These are phyloP conservation scores for Moricandia arvensis DNA, from an alignment of 345 rosid species.

Conservation along the genomic window DNA sequence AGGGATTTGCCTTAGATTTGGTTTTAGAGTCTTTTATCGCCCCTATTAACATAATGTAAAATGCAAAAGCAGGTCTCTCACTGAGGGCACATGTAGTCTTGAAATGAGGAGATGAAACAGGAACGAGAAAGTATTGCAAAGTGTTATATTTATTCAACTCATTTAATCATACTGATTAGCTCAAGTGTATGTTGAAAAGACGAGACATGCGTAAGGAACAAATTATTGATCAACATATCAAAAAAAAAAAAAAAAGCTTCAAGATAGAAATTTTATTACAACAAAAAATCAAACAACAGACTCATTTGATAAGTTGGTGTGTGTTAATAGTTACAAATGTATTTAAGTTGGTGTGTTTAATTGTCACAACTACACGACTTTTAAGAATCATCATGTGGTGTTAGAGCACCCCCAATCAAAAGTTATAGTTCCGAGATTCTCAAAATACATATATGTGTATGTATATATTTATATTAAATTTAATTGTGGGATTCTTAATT, in stretches of 20 bases:
- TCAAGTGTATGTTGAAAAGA: background rate
- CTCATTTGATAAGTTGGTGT: background rate
- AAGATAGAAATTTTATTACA: background rate
- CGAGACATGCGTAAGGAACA: no score
- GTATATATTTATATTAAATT: no score
- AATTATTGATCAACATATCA: background rate
- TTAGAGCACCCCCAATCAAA: no score
- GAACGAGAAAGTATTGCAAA: constrained; percentile 14
- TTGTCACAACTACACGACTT: background rate
- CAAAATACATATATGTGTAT: no score
- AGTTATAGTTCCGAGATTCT: no score
- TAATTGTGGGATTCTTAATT: no score
- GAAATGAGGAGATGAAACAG: constrained; percentile 34
- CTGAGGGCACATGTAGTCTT: constrained; percentile 36
- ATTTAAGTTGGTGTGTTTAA: background rate
- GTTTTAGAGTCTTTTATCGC: constrained; percentile 39
- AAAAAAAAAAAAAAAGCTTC: background rate
- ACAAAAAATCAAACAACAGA: background rate
- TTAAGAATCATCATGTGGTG: background rate
- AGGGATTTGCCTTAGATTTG: constrained; percentile 75
- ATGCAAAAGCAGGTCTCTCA: constrained; percentile 28
- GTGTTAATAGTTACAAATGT: background rate
- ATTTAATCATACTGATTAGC: constrained; percentile 1
- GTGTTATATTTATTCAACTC: constrained; percentile 17
- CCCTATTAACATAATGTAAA: constrained; percentile 29